phyloP scores from a whole-genome alignment of 1,284 basidiomycete species.

The Naganishia cerealis region DNA sequence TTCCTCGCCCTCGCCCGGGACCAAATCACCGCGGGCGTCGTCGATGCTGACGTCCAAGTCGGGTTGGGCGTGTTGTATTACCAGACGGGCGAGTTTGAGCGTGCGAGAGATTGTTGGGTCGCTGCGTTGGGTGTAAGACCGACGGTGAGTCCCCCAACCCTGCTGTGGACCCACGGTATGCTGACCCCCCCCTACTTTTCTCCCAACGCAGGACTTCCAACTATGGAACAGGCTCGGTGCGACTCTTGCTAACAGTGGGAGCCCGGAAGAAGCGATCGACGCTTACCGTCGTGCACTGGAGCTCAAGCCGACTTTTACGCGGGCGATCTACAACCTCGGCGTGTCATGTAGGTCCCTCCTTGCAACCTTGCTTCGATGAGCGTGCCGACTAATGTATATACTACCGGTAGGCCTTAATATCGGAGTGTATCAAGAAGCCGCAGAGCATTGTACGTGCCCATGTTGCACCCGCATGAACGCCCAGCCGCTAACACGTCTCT shows the following conservation, averaged over 20 bases:
- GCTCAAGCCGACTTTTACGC: conserved; percentile 90
- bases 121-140: conserved; percentile 77
- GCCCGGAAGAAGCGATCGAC: conserved; percentile 91
- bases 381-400: neutral
- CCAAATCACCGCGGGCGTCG: conserved; percentile 66
- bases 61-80: conserved; percentile 93
- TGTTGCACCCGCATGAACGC: neutral
- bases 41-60: conserved; percentile 92
- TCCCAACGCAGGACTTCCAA: conserved; percentile 72
- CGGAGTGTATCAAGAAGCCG: conserved; percentile 90
- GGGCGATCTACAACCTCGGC: conserved; percentile 96
- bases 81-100: conserved; percentile 58
- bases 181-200: conserved; percentile 1
- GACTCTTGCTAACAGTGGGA: conserved; percentile 88
- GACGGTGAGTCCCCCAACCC: conserved; percentile 54
- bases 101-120: conserved; percentile 80
- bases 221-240: conserved; percentile 97
- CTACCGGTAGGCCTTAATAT: conserved; percentile 76
- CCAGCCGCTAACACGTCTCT: neutral
- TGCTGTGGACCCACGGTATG: neutral
- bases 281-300: conserved; percentile 93
- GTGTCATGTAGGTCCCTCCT: conserved; percentile 71
- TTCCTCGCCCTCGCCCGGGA: conserved; percentile 81
- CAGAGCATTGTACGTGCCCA: conserved; percentile 69
- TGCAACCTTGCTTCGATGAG: neutral